Evolutionary conservation across 1,284 basidiomycete genomes (phyloP).

Genomic region (Cutaneotrichosporon sp.): DNA sequence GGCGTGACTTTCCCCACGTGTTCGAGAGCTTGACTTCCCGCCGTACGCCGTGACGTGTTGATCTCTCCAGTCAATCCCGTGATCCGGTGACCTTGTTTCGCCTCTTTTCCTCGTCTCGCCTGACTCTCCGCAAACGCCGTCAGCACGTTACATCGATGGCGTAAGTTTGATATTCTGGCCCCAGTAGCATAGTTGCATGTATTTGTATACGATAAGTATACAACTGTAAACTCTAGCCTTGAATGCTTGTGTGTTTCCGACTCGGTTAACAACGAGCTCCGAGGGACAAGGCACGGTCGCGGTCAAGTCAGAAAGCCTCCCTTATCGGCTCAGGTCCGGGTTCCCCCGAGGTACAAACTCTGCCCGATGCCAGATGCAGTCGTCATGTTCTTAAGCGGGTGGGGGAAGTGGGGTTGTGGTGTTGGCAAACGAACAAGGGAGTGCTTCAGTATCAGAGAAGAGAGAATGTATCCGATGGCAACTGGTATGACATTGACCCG

Average conservation of each 20-base stretch:
- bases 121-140: no score
- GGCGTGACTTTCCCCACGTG: background rate
- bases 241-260: no score
- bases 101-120: background rate
- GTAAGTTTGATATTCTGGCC: background rate
- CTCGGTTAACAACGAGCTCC: no score
- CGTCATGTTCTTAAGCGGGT: slow-evolving; percentile 3
- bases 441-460: no score
- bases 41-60: no score
- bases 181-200: background rate
- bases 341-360: background rate
- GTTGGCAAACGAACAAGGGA: background rate
- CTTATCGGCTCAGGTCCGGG: slow-evolving; percentile 1
- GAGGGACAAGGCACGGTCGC: no score
- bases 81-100: background rate
- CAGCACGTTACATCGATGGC: no score
- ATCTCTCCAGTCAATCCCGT: background rate
- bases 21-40: background rate
- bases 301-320: background rate
- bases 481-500: no score
- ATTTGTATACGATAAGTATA: background rate
- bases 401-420: background rate
- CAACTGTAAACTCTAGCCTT: no score
- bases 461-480: no score
- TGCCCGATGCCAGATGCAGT: background rate